A percentile compares a stretch with the other conserved stretches of the same genome.
Evolutionary conservation across 129 eudicot species (phyloP).

Genomic region (Flaveria linearis): DNA sequence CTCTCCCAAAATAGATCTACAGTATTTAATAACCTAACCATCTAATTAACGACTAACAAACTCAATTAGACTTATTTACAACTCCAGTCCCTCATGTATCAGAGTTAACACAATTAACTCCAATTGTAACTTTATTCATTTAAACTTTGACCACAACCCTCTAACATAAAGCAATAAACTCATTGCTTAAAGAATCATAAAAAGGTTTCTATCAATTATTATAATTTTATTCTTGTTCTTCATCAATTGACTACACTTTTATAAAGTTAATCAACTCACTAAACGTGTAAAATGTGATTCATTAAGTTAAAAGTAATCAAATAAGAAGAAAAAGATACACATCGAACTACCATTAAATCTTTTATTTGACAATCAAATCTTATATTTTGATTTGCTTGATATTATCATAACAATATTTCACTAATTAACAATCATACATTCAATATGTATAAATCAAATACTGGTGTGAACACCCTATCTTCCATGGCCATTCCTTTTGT

Average conservation of each 20-base stretch:
- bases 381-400: background rate
- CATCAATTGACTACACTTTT: conserved; percentile 22
- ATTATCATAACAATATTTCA: background rate
- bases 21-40: too few species aligned
- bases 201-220: conserved; percentile 8
- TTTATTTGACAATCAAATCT: background rate
- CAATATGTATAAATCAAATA: background rate
- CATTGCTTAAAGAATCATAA: background rate
- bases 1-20: too few species aligned
- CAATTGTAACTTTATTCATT: too few species aligned
- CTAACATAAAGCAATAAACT: background rate
- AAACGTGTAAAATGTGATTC: conserved; percentile 30
- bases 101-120: too few species aligned
- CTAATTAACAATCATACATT: background rate
- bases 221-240: conserved; percentile 11
- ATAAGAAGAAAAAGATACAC: background rate
- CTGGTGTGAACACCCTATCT: conserved; percentile 39
- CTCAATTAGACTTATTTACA: too few species aligned
- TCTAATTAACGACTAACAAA: too few species aligned
- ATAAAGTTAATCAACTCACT: conserved; percentile 19
- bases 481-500: conserved; percentile 42
- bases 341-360: background rate
- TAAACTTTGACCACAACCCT: too few species aligned
- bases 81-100: too few species aligned
- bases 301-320: background rate